Conservation (phyloP, 1,139 yeast genomes). For the Suhomyces ambrosiae region DNA sequence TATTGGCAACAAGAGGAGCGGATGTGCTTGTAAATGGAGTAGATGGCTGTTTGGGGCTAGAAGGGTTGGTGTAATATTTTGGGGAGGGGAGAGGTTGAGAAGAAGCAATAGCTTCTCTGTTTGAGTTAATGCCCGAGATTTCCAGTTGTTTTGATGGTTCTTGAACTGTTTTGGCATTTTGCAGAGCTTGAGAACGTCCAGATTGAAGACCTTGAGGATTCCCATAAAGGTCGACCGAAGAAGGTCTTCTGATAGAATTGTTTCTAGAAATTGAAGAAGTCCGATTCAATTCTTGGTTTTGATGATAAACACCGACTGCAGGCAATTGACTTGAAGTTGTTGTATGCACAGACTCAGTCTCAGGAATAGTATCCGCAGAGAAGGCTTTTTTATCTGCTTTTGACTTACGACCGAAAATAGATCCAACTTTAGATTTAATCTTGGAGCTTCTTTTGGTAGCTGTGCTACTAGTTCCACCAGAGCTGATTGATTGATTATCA, state of each 20-base stretch:
- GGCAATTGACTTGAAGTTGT: constrained; percentile 15
- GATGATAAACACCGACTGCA: constrained; percentile 9
- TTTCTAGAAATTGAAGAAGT: constrained; percentile 13
- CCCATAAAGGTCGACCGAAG: constrained; percentile 4
- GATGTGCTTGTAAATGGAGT: constrained; percentile 2
- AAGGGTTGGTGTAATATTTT: constrained; percentile 16
- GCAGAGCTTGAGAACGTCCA: constrained; percentile 1
- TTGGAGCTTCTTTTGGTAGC: constrained; percentile 33
- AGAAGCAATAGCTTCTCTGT: constrained; percentile 3
- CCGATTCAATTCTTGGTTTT: constrained; percentile 5
- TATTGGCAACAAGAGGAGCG: constrained; percentile 7
- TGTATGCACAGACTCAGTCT: constrained; percentile 34
- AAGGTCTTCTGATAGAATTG: constrained; percentile 15
- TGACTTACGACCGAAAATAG: constrained; percentile 70
- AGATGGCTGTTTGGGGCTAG: neutral
- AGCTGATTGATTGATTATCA: constrained; percentile 17
- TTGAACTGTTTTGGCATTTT: constrained; percentile 2
- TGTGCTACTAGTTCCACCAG: constrained; percentile 9
- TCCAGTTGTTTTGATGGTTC: constrained; percentile 6
- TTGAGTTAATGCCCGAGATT: constrained; percentile 1
- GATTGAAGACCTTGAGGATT: neutral
- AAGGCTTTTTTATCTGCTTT: constrained; percentile 26
- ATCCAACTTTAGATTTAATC: constrained; percentile 79
- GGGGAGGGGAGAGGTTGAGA: constrained; percentile 14
- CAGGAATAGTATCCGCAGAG: constrained; percentile 33